Evolutionary conservation across 2,329 filamentous ascomycete genomes (phyloP), one percentile per base, ranked within the genome.

Genomic region (Graphiopsis chlorocephala): DNA sequence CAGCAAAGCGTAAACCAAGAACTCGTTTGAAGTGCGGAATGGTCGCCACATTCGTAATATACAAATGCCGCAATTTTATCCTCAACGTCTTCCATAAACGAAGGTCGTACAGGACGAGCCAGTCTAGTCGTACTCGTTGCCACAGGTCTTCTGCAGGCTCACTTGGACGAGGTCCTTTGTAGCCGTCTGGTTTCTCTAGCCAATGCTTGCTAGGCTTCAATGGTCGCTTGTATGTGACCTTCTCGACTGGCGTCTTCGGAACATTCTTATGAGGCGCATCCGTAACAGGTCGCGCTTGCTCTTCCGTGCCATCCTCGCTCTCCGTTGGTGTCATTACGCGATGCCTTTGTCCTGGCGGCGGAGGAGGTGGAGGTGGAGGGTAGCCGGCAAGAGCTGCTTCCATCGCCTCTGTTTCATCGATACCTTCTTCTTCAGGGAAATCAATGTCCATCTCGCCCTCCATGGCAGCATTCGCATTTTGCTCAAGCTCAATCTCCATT

Each of bases 11-110:
- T 50, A 99, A 82, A 1, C 94, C 93, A 63, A 99, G 83, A 11
- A 99, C 88, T 23, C 94, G 89, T 80, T 99, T 99, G 84, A 99
- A 99, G 74, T 96, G 87, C 4, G 95, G 94, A 63, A 99, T 92
- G 6, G 92, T 92, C 56, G 99, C 93, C 5, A 99, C 92, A 0
- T 95, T 99, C 57, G 92, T 95, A 71, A 99, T 97, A 78, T 97
- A 98, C 1, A 99, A 85, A 68, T 97, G 91, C 33, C 95, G 89
- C 64, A 99, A 84, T 74, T 96, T 91, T 58, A 94, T 93, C 64
- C 95, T 88, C 33, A 96, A 86, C 75, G 93, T 95, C 79, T 99
- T 99, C 95, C 95, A 99, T 84, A 99, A 88, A 48, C 95, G 85
- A 60, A 99, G 80, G 76, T 99, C 95, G 75, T 97, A 99, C 10